These are phyloP conservation scores for Aegilops umbellulata DNA, from an alignment of 176 grass and related monocot genomes.

Conservation along the genomic window DNA sequence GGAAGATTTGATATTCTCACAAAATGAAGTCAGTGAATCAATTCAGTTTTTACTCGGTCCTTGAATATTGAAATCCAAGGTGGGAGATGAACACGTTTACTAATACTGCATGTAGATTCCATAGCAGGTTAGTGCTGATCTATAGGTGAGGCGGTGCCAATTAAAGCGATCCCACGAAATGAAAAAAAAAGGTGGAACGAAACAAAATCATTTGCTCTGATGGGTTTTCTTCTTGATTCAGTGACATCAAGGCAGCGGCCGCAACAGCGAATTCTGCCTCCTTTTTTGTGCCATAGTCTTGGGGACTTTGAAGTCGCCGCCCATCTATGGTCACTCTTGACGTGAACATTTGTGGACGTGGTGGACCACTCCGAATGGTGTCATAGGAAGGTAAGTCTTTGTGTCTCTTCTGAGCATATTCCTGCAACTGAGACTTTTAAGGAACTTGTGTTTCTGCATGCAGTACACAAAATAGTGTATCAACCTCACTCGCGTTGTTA, in stretches of 20 bases:
- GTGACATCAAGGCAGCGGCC: conserved; percentile 63
- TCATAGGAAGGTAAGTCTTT: conserved; percentile 48
- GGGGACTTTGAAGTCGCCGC: conserved; percentile 41
- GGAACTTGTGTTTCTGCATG: conserved; percentile 28
- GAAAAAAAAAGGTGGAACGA: conserved; percentile 20
- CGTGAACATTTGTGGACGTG: conserved; percentile 41
- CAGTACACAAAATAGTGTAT: background rate
- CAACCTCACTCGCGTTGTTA: too few species aligned
- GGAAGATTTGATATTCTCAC: background rate
- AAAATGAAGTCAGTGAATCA: background rate
- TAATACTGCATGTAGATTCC: conserved; percentile 9
- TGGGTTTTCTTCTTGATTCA: conserved; percentile 48
- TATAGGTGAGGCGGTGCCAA: background rate
- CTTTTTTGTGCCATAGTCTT: conserved; percentile 44
- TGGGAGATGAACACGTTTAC: background rate
- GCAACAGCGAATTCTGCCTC: conserved; percentile 57
- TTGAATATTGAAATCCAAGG: background rate
- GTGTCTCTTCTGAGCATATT: conserved; percentile 50
- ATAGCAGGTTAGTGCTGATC: too few species aligned
- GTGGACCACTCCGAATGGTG: conserved; percentile 20
- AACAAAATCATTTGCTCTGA: conserved; percentile 21
- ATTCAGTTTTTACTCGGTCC: background rate
- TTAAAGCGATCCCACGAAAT: background rate
- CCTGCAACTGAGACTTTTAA: conserved; percentile 66
- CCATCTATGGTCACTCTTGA: conserved; percentile 57